These are phyloP conservation scores for Mytilinidion resinicola DNA, from an alignment of 495 filamentous ascomycete species.

Conservation along the genomic window DNA sequence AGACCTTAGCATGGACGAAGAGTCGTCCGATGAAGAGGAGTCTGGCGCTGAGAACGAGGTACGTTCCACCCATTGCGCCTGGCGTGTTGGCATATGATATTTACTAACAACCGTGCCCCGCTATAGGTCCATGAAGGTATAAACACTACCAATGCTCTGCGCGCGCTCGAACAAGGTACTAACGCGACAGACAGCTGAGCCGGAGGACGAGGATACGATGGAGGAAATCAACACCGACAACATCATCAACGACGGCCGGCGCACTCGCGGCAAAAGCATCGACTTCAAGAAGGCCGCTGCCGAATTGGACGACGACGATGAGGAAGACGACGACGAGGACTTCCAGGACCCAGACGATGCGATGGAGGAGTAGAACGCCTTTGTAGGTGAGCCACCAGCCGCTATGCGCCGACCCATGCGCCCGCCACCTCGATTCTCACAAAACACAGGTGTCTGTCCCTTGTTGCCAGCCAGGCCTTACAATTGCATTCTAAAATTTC, in stretches of 20 bases:
- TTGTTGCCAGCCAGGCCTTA: too few species aligned
- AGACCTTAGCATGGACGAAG: slow-evolving; percentile 26
- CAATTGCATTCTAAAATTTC: too few species aligned
- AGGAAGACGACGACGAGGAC: slow-evolving; percentile 37
- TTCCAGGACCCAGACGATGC: slow-evolving; percentile 35
- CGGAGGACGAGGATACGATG: slow-evolving; percentile 75
- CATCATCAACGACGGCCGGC: slow-evolving; percentile 70
- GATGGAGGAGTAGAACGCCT: slow-evolving; percentile 31
- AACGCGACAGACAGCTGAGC: slow-evolving; percentile 35
- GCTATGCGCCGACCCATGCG: neutral
- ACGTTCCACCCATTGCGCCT: slow-evolving; percentile 1
- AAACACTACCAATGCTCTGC: neutral
- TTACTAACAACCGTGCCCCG: slow-evolving; percentile 9
- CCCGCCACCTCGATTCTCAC: neutral
- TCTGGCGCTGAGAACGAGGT: slow-evolving; percentile 31
- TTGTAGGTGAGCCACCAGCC: neutral
- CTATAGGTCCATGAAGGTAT: slow-evolving; percentile 23
- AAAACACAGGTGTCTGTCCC: neutral
- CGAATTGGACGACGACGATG: slow-evolving; percentile 30
- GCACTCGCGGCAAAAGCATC: slow-evolving; percentile 60
- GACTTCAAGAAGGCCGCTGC: slow-evolving; percentile 39
- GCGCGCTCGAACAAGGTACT: slow-evolving; percentile 2
- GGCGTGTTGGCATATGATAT: neutral
- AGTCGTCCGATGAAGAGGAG: slow-evolving; percentile 28
- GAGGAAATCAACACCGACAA: slow-evolving; percentile 84